A percentile compares a stretch with the other conserved stretches of the same genome.
Evolutionary conservation across 129 eudicot genomes (phyloP).

Genomic region (Arctium lappa): DNA sequence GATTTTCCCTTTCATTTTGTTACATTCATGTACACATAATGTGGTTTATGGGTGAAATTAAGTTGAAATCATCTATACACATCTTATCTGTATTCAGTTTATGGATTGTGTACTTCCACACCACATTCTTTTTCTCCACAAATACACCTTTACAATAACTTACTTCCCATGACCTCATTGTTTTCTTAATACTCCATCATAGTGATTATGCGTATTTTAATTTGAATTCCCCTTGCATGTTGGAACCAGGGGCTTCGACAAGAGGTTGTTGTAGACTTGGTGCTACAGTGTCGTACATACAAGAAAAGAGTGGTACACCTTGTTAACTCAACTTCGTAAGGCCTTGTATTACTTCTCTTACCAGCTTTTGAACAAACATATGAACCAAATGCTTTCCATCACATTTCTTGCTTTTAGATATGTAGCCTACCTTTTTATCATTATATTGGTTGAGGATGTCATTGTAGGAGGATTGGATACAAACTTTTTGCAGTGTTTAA

Average conservation of each 20-base stretch:
- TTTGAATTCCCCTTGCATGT: slow-evolving; percentile 5
- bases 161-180: neutral
- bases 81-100: neutral
- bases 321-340: slow-evolving; percentile 96
- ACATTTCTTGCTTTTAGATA: neutral
- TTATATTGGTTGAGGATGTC: neutral
- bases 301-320: slow-evolving; percentile 94
- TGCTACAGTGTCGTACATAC: slow-evolving; percentile 81
- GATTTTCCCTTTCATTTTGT: neutral
- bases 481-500: too few relatives aligned
- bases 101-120: neutral
- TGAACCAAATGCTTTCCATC: neutral
- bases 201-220: neutral
- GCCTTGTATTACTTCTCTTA: slow-evolving; percentile 28
- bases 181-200: neutral
- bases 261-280: slow-evolving; percentile 86
- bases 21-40: neutral
- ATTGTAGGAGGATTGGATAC: too few relatives aligned
- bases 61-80: neutral
- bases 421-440: neutral
- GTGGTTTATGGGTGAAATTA: neutral
- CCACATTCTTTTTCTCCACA: neutral
- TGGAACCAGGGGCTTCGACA: slow-evolving; percentile 65
- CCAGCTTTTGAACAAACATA: neutral
- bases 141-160: neutral